A percentile compares a stretch with the other conserved stretches of the same genome.
These are phyloP conservation scores for Nyssa sinensis DNA, from an alignment of 148 eudicot species.

Conservation along the genomic window DNA sequence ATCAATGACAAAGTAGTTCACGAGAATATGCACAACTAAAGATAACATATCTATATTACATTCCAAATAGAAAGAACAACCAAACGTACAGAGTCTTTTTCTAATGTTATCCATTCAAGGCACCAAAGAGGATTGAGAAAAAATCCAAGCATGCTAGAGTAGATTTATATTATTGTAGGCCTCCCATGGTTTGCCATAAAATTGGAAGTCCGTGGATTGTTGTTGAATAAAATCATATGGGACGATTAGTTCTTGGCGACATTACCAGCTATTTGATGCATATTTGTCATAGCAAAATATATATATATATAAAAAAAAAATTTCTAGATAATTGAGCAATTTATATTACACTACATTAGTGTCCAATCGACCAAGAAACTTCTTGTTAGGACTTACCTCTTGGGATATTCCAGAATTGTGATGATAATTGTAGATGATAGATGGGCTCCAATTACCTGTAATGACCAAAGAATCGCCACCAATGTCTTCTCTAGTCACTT, in stretches of 20 bases:
- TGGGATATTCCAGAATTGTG: constrained; percentile 20
- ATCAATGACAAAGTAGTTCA: constrained; percentile 8
- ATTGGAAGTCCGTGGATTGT: constrained; percentile 16
- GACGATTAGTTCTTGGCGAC: too few relatives aligned
- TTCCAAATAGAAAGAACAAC: background rate
- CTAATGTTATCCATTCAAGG: background rate
- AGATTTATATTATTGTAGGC: constrained; percentile 13
- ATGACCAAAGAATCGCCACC: background rate
- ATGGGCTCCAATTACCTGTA: constrained; percentile 17
- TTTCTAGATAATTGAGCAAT: too few relatives aligned
- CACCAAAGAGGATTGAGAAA: background rate
- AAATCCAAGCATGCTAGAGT: constrained; percentile 1
- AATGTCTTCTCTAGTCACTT: background rate
- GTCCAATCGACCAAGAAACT: too few relatives aligned
- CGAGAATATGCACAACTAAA: background rate
- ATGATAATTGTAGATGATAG: constrained; percentile 25
- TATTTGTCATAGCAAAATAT: too few relatives aligned
- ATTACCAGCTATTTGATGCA: too few relatives aligned
- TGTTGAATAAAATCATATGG: constrained; percentile 21
- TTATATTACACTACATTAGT: too few relatives aligned
- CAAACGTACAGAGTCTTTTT: background rate
- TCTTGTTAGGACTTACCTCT: constrained; percentile 16
- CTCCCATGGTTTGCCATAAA: constrained; percentile 29
- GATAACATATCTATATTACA: background rate
- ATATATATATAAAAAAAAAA: too few relatives aligned